A percentile compares a stretch with the other conserved stretches of the same genome.
Conservation (phyloP, 108 stramenopile genomes). For the Cyclotella sp. region DNA sequence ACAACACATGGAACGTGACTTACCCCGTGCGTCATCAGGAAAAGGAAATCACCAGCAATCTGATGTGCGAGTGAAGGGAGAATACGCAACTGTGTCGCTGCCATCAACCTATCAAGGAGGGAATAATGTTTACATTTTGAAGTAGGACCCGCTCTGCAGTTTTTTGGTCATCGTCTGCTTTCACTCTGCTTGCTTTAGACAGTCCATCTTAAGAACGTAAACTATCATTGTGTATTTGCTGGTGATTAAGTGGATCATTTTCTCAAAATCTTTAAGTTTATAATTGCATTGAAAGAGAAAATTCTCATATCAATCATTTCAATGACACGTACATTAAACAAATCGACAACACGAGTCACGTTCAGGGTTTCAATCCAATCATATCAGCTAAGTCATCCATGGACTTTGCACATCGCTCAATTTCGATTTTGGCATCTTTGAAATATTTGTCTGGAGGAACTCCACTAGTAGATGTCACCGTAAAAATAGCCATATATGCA, state of each 20-base stretch:
- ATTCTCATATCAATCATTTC: background rate
- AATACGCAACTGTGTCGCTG: constrained; percentile 13
- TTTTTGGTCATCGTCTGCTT: background rate
- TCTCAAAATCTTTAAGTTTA: background rate
- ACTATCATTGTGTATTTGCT: too few species aligned
- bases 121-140: constrained; percentile 8
- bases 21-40: background rate
- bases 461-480: constrained; percentile 35
- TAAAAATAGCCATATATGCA: constrained; percentile 63
- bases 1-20: constrained; percentile 14
- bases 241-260: background rate
- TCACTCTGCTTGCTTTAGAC: too few species aligned
- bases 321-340: background rate
- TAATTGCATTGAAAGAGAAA: background rate
- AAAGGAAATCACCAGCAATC: background rate
- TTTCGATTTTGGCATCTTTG: constrained; percentile 60
- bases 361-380: constrained; percentile 15
- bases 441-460: constrained; percentile 56
- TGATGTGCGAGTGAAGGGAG: background rate
- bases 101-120: constrained; percentile 31
- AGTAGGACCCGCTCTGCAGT: background rate
- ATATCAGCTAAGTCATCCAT: constrained; percentile 57
- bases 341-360: background rate
- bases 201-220: too few species aligned
- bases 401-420: constrained; percentile 37